phyloP scores from a whole-genome alignment of 805 yeast genomes.

The Barnettozyma sucrosica region DNA sequence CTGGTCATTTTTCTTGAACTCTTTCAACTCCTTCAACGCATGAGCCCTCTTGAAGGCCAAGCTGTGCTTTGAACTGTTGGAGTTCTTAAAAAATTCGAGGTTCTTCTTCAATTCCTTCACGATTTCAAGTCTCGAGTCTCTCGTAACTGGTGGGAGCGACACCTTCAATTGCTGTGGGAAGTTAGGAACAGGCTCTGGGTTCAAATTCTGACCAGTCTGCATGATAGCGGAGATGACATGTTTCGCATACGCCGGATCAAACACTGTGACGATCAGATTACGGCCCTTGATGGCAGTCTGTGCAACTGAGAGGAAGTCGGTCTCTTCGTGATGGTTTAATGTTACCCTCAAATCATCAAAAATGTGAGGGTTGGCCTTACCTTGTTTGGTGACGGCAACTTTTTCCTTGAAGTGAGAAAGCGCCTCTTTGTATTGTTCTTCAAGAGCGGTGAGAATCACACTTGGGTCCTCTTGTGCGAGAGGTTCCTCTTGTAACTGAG shows the following conservation, averaged over 20 bases:
- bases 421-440: slow-evolving; percentile 36
- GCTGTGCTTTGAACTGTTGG: slow-evolving; percentile 38
- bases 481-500: slow-evolving; percentile 10
- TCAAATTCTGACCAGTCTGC: slow-evolving; percentile 64
- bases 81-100: slow-evolving; percentile 56
- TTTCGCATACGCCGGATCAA: slow-evolving; percentile 72
- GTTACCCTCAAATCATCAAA: slow-evolving; percentile 56
- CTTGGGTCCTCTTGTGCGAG: slow-evolving; percentile 19
- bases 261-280: slow-evolving; percentile 74
- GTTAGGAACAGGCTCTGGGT: slow-evolving; percentile 70
- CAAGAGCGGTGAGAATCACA: slow-evolving; percentile 11
- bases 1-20: slow-evolving; percentile 46
- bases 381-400: slow-evolving; percentile 60
- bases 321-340: slow-evolving; percentile 39
- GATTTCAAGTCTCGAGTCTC: slow-evolving; percentile 52
- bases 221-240: slow-evolving; percentile 65
- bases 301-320: slow-evolving; percentile 58
- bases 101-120: slow-evolving; percentile 59
- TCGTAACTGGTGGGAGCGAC: slow-evolving; percentile 68
- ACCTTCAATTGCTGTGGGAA: slow-evolving; percentile 71
- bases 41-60: slow-evolving; percentile 54
- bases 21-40: slow-evolving; percentile 49
- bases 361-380: slow-evolving; percentile 59
- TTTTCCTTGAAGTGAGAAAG: slow-evolving; percentile 48
- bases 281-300: slow-evolving; percentile 65